A percentile compares a stretch with the other conserved stretches of the same genome.
Evolutionary conservation across 2,329 filamentous ascomycete species (phyloP).

Genomic region (Fusarium sp.): DNA sequence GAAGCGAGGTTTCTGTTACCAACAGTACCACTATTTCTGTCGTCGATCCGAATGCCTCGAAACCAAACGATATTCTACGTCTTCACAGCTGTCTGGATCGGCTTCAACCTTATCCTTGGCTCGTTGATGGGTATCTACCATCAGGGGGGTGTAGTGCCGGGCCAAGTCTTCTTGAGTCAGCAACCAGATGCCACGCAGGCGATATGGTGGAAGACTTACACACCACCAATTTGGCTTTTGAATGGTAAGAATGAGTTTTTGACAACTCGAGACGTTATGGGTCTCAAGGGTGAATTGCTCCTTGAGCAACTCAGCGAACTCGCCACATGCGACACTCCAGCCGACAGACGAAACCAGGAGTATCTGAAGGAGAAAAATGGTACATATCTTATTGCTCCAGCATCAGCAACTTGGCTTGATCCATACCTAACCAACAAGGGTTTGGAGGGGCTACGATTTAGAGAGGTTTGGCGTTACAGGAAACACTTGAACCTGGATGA

Average conservation of each 20-base stretch:
- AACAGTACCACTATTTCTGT: constrained; percentile 80
- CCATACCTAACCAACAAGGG: constrained; percentile 70
- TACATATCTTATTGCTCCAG: constrained; percentile 78
- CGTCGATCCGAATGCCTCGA: constrained; percentile 75
- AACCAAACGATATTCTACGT: constrained; percentile 60
- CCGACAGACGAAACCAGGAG: constrained; percentile 66
- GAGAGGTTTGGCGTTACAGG: constrained; percentile 76
- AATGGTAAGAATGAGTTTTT: constrained; percentile 80
- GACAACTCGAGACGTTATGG: constrained; percentile 80
- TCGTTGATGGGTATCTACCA: constrained; percentile 84
- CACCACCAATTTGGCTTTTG: constrained; percentile 82
- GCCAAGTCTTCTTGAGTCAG: constrained; percentile 78
- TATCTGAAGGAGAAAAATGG: constrained; percentile 71
- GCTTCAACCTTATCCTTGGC: constrained; percentile 76
- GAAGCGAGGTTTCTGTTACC: constrained; percentile 83
- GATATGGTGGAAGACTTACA: constrained; percentile 90
- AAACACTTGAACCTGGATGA: constrained; percentile 83
- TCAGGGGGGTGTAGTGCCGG: constrained; percentile 81
- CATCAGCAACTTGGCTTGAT: constrained; percentile 77
- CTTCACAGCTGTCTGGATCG: constrained; percentile 73
- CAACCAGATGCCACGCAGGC: constrained; percentile 76
- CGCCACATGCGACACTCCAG: constrained; percentile 72
- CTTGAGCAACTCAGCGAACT: constrained; percentile 68
- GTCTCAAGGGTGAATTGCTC: constrained; percentile 71
- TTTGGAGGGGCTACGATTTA: constrained; percentile 70